Percentiles rank a stretch among this genome's conserved stretches.
Evolutionary conservation across 768 basidiomycete species (phyloP).

Genomic region (Tephrocybe rancida): DNA sequence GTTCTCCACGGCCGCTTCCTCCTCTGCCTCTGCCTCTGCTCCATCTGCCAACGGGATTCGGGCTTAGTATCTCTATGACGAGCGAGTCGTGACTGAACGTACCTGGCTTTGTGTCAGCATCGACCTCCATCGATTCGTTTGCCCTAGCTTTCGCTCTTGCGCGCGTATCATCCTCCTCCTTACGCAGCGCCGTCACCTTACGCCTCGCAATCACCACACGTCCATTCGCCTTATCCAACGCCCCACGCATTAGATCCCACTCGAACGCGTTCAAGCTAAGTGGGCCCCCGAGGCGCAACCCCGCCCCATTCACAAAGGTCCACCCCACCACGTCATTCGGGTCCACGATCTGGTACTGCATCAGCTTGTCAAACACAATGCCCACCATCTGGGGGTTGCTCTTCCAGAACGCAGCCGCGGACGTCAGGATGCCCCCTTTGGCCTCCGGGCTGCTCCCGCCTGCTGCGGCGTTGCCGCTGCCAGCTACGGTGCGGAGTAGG

Average conservation of each 20-base stretch:
- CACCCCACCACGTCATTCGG: constrained; percentile 88
- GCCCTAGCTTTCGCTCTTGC: constrained; percentile 73
- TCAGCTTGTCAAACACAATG: constrained; percentile 95
- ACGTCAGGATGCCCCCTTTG: constrained; percentile 70
- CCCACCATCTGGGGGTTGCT: constrained; percentile 83
- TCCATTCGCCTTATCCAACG: constrained; percentile 90
- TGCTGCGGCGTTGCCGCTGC: constrained; percentile 26
- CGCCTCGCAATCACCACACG: constrained; percentile 77
- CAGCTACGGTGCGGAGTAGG: constrained; percentile 67
- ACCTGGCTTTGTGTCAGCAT: constrained; percentile 63
- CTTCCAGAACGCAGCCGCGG: constrained; percentile 81
- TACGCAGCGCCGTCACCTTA: constrained; percentile 73
- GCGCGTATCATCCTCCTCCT: constrained; percentile 86
- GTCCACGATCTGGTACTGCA: constrained; percentile 98
- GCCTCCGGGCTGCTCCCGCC: constrained; percentile 49
- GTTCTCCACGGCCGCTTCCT: constrained; percentile 57
- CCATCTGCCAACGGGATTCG: too few relatives aligned
- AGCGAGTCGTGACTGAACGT: background rate
- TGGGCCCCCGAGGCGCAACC: constrained; percentile 22
- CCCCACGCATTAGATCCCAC: constrained; percentile 85
- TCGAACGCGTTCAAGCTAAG: constrained; percentile 53
- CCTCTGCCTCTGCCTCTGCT: constrained; percentile 28
- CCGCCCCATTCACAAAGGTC: constrained; percentile 65
- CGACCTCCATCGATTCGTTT: constrained; percentile 68
- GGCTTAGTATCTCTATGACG: too few relatives aligned